Percentiles rank a stretch among this genome's conserved stretches.
phyloP scores from a whole-genome alignment of 2,329 filamentous ascomycete species.

The Ophiostoma populinum region DNA sequence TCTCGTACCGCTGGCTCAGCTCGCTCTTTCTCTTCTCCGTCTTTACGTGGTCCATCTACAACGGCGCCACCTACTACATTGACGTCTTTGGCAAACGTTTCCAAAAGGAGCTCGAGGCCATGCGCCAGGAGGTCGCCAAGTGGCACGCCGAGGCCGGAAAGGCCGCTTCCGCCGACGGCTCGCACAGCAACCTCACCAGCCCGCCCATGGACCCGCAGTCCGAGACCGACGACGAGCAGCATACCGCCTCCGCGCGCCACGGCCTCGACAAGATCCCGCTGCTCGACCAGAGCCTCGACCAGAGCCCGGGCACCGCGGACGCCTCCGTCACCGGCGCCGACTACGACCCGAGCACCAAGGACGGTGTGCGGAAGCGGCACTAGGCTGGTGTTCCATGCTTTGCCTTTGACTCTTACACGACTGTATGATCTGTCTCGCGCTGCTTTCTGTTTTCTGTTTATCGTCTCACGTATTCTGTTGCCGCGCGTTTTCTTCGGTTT shows the following conservation, averaged over 20 bases:
- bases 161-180: background rate
- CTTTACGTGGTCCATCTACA: slow-evolving; percentile 93
- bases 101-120: slow-evolving; percentile 82
- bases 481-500: too few species aligned
- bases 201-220: slow-evolving; percentile 8
- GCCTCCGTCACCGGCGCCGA: slow-evolving; percentile 11
- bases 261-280: slow-evolving; percentile 40
- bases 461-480: too few species aligned
- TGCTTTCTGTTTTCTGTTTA: too few species aligned
- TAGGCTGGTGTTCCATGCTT: too few species aligned
- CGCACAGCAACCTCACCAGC: slow-evolving; percentile 7
- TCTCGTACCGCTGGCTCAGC: slow-evolving; percentile 70
- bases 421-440: too few species aligned
- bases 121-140: slow-evolving; percentile 76
- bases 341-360: slow-evolving; percentile 23
- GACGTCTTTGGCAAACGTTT: slow-evolving; percentile 95
- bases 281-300: too few species aligned
- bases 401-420: too few species aligned
- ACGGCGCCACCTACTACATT: slow-evolving; percentile 94
- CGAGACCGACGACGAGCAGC: slow-evolving; percentile 9
- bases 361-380: slow-evolving; percentile 27
- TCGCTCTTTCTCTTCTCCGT: slow-evolving; percentile 59
- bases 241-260: slow-evolving; percentile 12
- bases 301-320: background rate
- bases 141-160: slow-evolving; percentile 47